Evolutionary conservation across 306 rosid species (phyloP).

Genomic region (Lathyrus tuberosus): DNA sequence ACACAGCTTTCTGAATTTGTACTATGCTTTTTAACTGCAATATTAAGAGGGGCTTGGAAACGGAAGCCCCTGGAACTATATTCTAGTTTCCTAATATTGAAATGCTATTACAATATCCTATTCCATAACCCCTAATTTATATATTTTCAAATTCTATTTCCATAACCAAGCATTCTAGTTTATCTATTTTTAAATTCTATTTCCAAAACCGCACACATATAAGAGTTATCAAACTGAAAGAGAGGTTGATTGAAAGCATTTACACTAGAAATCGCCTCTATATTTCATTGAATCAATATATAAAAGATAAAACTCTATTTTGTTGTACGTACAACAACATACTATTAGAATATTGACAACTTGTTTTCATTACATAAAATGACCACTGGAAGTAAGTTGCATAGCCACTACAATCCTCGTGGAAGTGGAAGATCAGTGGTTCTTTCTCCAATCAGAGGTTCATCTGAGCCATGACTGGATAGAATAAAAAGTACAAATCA

Average conservation of each 20-base stretch:
- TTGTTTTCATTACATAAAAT: conserved; percentile 25
- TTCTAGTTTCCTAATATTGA: too few species aligned
- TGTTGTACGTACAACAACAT: conserved; percentile 18
- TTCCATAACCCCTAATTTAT: too few species aligned
- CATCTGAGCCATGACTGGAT: conserved; percentile 78
- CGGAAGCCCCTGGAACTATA: too few species aligned
- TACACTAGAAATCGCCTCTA: conserved; percentile 3
- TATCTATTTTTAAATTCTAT: not conserved
- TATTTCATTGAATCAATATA: not conserved
- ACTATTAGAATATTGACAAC: not conserved
- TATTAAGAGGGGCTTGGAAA: too few species aligned
- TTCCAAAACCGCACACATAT: not conserved
- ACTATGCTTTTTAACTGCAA: too few species aligned
- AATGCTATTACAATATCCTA: too few species aligned
- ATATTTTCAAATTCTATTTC: not conserved
- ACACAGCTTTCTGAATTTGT: too few species aligned
- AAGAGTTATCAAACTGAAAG: not conserved
- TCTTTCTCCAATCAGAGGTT: conserved; percentile 55
- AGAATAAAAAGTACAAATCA: conserved; percentile 20
- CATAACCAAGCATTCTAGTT: not conserved
- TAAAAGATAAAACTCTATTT: not conserved
- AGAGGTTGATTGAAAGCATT: not conserved
- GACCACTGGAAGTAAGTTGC: conserved; percentile 20
- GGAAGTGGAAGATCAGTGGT: conserved; percentile 69
- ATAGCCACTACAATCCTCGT: conserved; percentile 49